These are phyloP conservation scores for Colletotrichum magnum DNA, from an alignment of 2,329 filamentous ascomycete genomes.

Conservation along the genomic window DNA sequence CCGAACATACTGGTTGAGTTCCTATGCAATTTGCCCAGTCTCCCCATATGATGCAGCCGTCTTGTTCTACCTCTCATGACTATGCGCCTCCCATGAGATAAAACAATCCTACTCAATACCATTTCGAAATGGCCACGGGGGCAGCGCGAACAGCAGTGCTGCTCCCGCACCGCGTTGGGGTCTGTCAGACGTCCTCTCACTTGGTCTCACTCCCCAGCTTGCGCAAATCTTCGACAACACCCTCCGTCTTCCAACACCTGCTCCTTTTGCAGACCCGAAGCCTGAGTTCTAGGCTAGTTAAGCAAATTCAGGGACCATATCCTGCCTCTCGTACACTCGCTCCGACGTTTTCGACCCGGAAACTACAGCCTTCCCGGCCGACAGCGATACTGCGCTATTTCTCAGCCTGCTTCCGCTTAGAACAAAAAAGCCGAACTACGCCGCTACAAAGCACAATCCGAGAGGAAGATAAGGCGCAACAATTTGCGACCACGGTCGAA, in stretches of 20 bases:
- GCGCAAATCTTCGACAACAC: constrained; percentile 27
- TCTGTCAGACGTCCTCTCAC: constrained; percentile 42
- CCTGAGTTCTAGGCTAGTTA: constrained; percentile 12
- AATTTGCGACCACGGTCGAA: constrained; percentile 49
- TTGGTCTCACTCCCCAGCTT: constrained; percentile 40
- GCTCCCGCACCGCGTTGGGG: constrained; percentile 61
- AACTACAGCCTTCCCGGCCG: constrained; percentile 9
- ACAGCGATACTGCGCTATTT: constrained; percentile 46
- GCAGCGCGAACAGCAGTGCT: constrained; percentile 62
- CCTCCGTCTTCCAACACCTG: constrained; percentile 28
- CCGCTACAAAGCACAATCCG: background rate
- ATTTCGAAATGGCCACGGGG: constrained; percentile 52
- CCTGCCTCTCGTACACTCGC: background rate
- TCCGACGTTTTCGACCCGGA: constrained; percentile 2
- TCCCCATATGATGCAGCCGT: constrained; percentile 35
- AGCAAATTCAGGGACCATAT: background rate
- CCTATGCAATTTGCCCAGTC: constrained; percentile 20
- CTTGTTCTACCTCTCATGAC: constrained; percentile 21
- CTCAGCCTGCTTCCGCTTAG: constrained; percentile 45
- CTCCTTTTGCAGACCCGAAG: constrained; percentile 24
- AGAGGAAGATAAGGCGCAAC: constrained; percentile 38
- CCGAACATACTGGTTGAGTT: constrained; percentile 5
- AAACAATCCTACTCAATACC: constrained; percentile 12
- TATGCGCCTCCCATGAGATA: constrained; percentile 41
- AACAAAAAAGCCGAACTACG: constrained; percentile 41